A percentile compares a stretch with the other conserved stretches of the same genome.
Evolutionary conservation across 2,329 filamentous ascomycete genomes (phyloP).

Genomic region (Blastomyces emzantsi): DNA sequence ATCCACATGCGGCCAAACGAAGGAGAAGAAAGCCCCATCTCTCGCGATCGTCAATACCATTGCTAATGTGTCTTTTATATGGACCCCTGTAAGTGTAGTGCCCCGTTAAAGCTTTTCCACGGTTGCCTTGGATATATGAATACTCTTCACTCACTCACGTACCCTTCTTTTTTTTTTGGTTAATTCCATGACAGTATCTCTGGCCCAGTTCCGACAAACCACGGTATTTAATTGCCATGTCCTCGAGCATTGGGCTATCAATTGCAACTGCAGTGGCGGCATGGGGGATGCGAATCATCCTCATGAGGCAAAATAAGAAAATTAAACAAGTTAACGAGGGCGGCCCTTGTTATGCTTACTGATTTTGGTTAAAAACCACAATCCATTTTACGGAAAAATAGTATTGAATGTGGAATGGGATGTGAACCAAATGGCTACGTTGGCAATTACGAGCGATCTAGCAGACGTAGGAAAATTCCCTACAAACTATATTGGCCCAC

Average conservation of each 20-base stretch:
- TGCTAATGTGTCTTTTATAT: conserved; percentile 1
- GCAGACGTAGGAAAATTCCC: too few species aligned
- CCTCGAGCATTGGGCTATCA: conserved; percentile 1
- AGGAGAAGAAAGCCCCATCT: conserved; percentile 1
- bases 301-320: neutral
- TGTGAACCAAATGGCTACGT: too few species aligned
- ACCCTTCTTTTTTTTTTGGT: neutral
- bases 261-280: neutral
- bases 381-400: neutral
- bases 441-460: too few species aligned
- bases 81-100: neutral
- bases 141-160: neutral
- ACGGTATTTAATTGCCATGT: conserved; percentile 3
- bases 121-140: neutral
- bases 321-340: neutral
- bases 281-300: neutral
- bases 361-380: neutral
- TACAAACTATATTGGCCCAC: too few species aligned
- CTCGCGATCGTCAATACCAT: neutral
- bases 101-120: neutral
- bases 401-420: neutral
- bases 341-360: neutral
- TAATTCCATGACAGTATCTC: neutral
- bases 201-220: neutral
- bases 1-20: neutral